phyloP scores from a whole-genome alignment of 2,329 filamentous ascomycete genomes.

The Immersiporthe knoxdaviesiana region DNA sequence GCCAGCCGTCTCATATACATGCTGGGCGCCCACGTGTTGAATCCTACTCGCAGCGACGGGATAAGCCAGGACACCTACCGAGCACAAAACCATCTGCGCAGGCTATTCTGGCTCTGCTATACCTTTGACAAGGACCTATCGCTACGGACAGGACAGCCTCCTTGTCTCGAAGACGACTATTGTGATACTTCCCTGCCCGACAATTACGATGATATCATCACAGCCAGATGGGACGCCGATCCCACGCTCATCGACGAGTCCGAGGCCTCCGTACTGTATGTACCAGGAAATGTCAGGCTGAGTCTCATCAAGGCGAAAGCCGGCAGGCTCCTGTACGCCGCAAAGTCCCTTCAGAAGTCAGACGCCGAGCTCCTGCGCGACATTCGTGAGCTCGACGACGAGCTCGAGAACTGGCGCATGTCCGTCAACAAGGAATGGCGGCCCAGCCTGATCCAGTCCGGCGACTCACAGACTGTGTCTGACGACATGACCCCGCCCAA shows the following conservation, averaged over 20 bases:
- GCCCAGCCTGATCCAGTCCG: constrained; percentile 44
- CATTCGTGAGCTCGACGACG: constrained; percentile 60
- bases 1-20: constrained; percentile 53
- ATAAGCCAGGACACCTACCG: constrained; percentile 30
- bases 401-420: constrained; percentile 58
- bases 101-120: constrained; percentile 60
- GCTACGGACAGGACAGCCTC: constrained; percentile 56
- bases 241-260: constrained; percentile 29
- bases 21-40: constrained; percentile 48
- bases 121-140: constrained; percentile 59
- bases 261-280: constrained; percentile 34
- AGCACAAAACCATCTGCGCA: constrained; percentile 41
- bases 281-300: constrained; percentile 54
- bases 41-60: not conserved
- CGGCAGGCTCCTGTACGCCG: constrained; percentile 53
- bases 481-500: constrained; percentile 26
- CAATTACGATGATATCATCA: constrained; percentile 35
- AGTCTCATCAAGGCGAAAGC: constrained; percentile 56
- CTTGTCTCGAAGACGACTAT: constrained; percentile 52
- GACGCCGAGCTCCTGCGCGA: constrained; percentile 58
- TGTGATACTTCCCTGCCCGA: constrained; percentile 56
- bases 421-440: constrained; percentile 50
- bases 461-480: not conserved
- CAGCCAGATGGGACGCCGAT: not conserved
- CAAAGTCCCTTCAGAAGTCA: constrained; percentile 50